These are phyloP conservation scores for Bipolaris sorokiniana DNA, from an alignment of 2,329 filamentous ascomycete genomes.

Conservation along the genomic window DNA sequence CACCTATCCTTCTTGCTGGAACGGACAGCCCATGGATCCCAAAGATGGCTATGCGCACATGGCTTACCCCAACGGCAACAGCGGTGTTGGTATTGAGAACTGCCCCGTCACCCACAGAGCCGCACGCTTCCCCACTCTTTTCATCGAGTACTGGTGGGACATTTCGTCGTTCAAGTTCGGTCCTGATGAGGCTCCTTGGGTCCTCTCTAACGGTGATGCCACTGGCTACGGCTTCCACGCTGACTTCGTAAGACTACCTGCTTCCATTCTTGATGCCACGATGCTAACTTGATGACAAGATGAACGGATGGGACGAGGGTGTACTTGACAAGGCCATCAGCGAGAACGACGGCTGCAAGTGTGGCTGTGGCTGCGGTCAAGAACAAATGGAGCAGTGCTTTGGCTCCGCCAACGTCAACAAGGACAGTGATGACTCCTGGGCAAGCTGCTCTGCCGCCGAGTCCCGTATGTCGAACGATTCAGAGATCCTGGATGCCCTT, in stretches of 20 bases:
- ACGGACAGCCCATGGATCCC: constrained; percentile 42
- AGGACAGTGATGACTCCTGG: constrained; percentile 37
- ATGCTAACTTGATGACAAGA: constrained; percentile 6
- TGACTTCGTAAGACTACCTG: constrained; percentile 36
- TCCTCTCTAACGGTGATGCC: constrained; percentile 46
- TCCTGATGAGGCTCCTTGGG: constrained; percentile 41
- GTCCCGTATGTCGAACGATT: constrained; percentile 22
- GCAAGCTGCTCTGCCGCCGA: constrained; percentile 34
- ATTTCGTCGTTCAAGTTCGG: constrained; percentile 43
- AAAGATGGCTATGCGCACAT: constrained; percentile 44
- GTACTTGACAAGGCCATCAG: constrained; percentile 46
- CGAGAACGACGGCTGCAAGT: constrained; percentile 44
- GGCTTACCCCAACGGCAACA: constrained; percentile 46
- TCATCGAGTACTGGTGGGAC: constrained; percentile 51
- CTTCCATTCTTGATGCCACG: no score
- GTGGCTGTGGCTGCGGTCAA: constrained; percentile 46
- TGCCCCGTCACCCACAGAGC: constrained; percentile 41
- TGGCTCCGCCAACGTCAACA: constrained; percentile 43
- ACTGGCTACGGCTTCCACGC: constrained; percentile 48
- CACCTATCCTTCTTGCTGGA: constrained; percentile 50
- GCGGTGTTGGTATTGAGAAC: constrained; percentile 39
- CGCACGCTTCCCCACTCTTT: constrained; percentile 47
- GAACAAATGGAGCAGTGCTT: constrained; percentile 48
- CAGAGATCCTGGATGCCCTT: constrained; percentile 35
- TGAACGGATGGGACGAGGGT: constrained; percentile 48